Percentiles rank a stretch among this genome's conserved stretches.
Evolutionary conservation across 2,329 filamentous ascomycete genomes (phyloP).

Genomic region (Fusarium bulbicola): DNA sequence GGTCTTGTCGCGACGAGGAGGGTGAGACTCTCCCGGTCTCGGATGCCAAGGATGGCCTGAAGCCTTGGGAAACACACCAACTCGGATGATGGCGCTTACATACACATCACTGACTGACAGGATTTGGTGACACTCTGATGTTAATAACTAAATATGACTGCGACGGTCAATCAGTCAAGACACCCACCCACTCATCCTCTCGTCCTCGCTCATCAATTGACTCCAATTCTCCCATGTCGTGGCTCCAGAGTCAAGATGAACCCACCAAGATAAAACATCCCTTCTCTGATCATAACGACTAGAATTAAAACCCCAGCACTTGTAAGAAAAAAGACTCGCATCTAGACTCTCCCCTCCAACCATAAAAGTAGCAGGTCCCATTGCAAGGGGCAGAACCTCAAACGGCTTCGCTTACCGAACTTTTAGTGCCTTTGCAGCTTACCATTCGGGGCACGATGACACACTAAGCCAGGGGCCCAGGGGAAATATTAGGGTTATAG

Average conservation of each 20-base stretch:
- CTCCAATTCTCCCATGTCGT: background rate
- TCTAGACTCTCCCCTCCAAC: background rate
- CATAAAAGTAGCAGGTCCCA: background rate
- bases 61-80: background rate
- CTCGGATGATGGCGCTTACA: fast-evolving
- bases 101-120: too few species aligned
- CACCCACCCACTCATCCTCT: too few species aligned
- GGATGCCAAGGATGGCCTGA: background rate
- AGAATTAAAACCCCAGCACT: background rate
- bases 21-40: constrained; percentile 8
- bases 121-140: too few species aligned
- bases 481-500: background rate
- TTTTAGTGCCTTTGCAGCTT: background rate
- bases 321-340: background rate
- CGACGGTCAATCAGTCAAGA: too few species aligned
- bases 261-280: background rate
- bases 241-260: background rate
- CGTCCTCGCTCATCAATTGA: background rate
- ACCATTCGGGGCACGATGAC: background rate
- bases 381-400: constrained; percentile 1
- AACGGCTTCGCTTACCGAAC: background rate
- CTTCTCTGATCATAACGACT: background rate
- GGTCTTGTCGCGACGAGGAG: background rate
- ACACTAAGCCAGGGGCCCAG: background rate
- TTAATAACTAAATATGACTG: too few species aligned